phyloP scores from a whole-genome alignment of 1,139 yeast genomes.

The Scheffersomyces illinoinensis region DNA sequence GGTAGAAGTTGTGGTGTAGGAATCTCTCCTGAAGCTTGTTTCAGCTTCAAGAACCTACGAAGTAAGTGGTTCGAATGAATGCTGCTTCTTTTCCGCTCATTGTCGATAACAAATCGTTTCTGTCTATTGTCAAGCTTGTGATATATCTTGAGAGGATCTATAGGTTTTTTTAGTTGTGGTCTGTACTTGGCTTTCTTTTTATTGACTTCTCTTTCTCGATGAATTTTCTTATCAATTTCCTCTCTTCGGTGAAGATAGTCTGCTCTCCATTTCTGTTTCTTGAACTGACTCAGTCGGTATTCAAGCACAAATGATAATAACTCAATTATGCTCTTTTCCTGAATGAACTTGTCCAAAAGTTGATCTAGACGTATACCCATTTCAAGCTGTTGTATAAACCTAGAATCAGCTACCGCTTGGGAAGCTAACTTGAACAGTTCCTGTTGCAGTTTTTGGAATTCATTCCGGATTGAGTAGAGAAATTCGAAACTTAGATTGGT shows the following conservation, averaged over 20 bases:
- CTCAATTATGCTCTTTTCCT: neutral
- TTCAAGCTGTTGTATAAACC: neutral
- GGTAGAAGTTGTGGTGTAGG: conserved; percentile 40
- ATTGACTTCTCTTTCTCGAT: neutral
- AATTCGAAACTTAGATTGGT: conserved; percentile 17
- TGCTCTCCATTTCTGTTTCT: conserved; percentile 18
- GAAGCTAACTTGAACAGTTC: neutral
- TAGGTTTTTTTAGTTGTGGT: conserved; percentile 1
- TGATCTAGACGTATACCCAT: neutral
- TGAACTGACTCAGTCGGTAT: conserved; percentile 15
- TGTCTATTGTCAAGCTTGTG: conserved; percentile 4
- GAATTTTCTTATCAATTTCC: conserved; percentile 5
- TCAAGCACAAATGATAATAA: neutral
- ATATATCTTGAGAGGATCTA: conserved; percentile 4
- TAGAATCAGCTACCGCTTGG: neutral
- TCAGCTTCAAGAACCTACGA: conserved; percentile 28
- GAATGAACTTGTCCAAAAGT: neutral
- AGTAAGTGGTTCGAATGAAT: conserved; percentile 19
- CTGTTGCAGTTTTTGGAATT: conserved; percentile 9
- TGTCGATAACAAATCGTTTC: conserved; percentile 9
- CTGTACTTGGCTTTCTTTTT: neutral
- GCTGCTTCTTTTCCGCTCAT: conserved; percentile 9
- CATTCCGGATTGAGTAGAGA: conserved; percentile 15
- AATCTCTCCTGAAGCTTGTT: conserved; percentile 25
- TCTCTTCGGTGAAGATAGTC: conserved; percentile 12